phyloP scores from a whole-genome alignment of 768 basidiomycete species.

The Naganishia antarctica region DNA sequence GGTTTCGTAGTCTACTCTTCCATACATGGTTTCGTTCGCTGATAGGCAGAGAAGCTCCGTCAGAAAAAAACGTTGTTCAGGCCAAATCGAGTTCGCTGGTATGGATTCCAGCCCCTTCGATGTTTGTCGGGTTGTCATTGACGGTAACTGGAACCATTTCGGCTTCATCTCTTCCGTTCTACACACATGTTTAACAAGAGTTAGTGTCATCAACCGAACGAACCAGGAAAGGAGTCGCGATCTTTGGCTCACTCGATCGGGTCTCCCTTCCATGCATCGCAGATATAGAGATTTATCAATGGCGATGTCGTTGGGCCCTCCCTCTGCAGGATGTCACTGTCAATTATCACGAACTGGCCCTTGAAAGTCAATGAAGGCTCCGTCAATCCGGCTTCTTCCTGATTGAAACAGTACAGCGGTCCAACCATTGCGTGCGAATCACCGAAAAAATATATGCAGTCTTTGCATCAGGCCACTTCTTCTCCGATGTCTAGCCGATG shows the following conservation, averaged over 20 bases:
- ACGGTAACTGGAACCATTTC: slow-evolving; percentile 62
- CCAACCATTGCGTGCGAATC: no score
- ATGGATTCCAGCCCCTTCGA: not conserved
- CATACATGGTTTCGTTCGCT: not conserved
- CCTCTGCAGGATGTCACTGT: slow-evolving; percentile 50
- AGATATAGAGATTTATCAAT: slow-evolving; percentile 70
- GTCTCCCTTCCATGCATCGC: slow-evolving; percentile 59
- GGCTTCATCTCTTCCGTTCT: slow-evolving; percentile 88
- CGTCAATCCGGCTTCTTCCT: slow-evolving; percentile 80
- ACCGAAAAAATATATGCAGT: no score
- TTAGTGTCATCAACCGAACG: not conserved
- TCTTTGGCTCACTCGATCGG: slow-evolving; percentile 63
- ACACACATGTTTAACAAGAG: not conserved
- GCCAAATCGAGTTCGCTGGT: slow-evolving; percentile 6
- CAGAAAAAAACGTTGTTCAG: slow-evolving; percentile 6
- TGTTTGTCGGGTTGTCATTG: not conserved
- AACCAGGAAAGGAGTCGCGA: not conserved
- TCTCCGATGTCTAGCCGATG: no score
- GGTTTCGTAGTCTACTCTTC: not conserved
- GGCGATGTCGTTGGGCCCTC: slow-evolving; percentile 53
- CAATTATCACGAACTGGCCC: slow-evolving; percentile 59
- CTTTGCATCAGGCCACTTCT: slow-evolving; percentile 36
- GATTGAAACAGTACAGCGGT: no score
- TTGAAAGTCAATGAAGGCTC: slow-evolving; percentile 46
- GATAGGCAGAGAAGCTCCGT: not conserved